Percentiles rank a stretch among this genome's conserved stretches.
Evolutionary conservation across 768 basidiomycete genomes (phyloP).

Genomic region (Baorangia bicolor): DNA sequence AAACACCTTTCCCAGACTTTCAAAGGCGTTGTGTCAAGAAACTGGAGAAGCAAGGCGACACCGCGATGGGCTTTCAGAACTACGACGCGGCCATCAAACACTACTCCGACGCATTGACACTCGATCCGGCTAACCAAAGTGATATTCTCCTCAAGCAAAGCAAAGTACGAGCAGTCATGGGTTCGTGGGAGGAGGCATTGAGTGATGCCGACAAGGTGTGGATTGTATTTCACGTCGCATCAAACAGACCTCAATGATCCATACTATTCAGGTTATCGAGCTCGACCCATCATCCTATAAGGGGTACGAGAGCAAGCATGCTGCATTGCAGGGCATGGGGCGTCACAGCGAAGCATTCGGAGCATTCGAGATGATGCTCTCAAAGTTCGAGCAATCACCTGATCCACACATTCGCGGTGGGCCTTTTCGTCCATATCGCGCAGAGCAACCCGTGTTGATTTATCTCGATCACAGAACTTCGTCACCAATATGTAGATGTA

Average conservation of each 20-base stretch:
- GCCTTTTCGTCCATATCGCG: too few species aligned
- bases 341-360: too few species aligned
- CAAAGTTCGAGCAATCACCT: too few species aligned
- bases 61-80: background rate
- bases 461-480: too few species aligned
- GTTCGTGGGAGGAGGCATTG: background rate
- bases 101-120: background rate
- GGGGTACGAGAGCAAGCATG: constrained; percentile 7
- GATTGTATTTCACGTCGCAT: background rate
- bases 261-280: background rate
- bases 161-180: background rate
- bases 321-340: too few species aligned
- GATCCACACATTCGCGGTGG: too few species aligned
- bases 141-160: background rate
- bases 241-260: too few species aligned
- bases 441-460: too few species aligned
- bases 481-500: too few species aligned
- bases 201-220: constrained; percentile 1
- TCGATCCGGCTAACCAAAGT: background rate
- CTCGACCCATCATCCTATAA: background rate
- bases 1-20: too few species aligned
- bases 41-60: background rate
- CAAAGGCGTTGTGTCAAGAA: background rate
- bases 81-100: background rate
- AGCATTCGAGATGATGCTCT: too few species aligned